A percentile compares a stretch with the other conserved stretches of the same genome.
These are phyloP conservation scores for Paraurostyla sp. DNA, from an alignment of 73 alveolate species.

Conservation along the genomic window DNA sequence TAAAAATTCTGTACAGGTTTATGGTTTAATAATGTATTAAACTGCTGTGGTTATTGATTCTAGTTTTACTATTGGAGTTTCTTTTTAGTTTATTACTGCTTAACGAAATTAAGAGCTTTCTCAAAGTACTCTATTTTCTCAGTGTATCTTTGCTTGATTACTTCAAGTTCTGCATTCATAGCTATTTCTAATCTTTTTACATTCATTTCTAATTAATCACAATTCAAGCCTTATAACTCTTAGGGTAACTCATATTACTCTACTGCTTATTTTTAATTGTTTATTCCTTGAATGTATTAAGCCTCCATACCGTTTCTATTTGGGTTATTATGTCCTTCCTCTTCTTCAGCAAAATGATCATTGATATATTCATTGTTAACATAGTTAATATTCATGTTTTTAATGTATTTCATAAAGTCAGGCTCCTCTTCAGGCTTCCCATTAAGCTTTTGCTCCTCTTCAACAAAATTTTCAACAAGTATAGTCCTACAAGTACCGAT, in stretches of 20 bases:
- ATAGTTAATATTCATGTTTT: constrained; percentile 47
- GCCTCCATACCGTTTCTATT: neutral
- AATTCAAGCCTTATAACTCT: constrained; percentile 66
- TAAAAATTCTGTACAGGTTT: no score
- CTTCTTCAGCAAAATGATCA: constrained; percentile 58
- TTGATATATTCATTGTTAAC: constrained; percentile 41
- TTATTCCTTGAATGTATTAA: neutral
- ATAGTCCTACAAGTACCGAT: constrained; percentile 40
- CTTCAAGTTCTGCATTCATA: constrained; percentile 76
- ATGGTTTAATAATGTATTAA: no score
- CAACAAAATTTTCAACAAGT: constrained; percentile 12
- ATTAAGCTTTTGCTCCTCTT: neutral
- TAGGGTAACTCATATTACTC: constrained; percentile 60
- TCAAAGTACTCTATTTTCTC: constrained; percentile 54
- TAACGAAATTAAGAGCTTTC: neutral
- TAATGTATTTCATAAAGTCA: constrained; percentile 72
- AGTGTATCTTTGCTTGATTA: constrained; percentile 48
- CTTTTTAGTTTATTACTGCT: neutral
- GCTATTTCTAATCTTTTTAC: constrained; percentile 55
- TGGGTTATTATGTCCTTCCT: neutral
- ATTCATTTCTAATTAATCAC: constrained; percentile 52
- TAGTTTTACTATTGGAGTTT: neutral
- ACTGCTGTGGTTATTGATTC: no score
- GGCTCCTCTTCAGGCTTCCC: constrained; percentile 69
- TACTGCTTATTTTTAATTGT: neutral